Evolutionary conservation across 140 eudicot species (phyloP), one percentile per base, ranked within the genome.

Genomic region (Senecio squalidus): DNA sequence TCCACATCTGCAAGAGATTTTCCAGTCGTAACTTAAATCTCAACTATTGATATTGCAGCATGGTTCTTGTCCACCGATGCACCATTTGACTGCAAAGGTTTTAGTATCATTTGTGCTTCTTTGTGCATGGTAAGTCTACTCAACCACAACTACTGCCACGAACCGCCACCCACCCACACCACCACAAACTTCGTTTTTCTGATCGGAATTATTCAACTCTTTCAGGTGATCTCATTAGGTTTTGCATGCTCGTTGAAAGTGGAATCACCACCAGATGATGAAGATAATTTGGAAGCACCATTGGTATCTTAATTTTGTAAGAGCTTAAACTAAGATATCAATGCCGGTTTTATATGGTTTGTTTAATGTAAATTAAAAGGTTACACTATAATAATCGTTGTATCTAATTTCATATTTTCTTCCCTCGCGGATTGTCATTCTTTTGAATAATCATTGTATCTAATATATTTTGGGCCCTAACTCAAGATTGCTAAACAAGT

Each of bases 11-110:
- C 10, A 15, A 14, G 21, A 34, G 16, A 17, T 5, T 46, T 31
- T 45, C 22, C 16, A 8, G 55, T 39, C 0, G 23, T 52, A 59
- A 58, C 53, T 51, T 48, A 9, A 25, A 23, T 60, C 38, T 33
- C 26, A 70, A 51, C 31, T 55, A 24, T 45, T 50, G 36, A 17
- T 68, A 24, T 25, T 79, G 56, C 78, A 91, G 98, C 95, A 5
- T 91, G 95, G 94, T 91, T 91, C 68, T 64, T 91, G 62, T 91
- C 98, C 5, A 51, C 75, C 50, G 30, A 78, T 45, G 94, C 98
- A 7, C 98, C 98, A 46, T 90, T 90, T 64, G 52, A 90, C 72
- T 90, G 97, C 74, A 90, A 90, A 81, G 97, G 97, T 58, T 90
- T 90, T 58, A 81, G 97, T 57, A 80, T 90, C 27, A 52, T 90